Conservation (phyloP, 306 rosid species). For the Pterocarpus macrocarpus region DNA sequence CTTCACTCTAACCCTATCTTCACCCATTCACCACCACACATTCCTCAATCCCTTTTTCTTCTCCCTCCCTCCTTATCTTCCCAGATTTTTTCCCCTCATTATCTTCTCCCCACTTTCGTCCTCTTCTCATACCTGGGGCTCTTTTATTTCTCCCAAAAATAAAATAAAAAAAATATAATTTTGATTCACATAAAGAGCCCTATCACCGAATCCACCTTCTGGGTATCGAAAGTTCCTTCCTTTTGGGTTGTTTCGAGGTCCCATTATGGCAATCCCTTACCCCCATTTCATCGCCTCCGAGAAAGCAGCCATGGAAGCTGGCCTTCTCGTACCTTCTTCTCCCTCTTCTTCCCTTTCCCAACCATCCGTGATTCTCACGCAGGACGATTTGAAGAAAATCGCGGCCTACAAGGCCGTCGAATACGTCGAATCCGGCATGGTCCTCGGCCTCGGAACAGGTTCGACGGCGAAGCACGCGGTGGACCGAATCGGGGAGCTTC, state of each 20-base stretch:
- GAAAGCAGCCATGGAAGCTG: conserved; percentile 71
- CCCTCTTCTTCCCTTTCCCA: conserved; percentile 41
- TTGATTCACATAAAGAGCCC: not conserved
- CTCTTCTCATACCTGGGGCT: no score
- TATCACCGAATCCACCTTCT: not conserved
- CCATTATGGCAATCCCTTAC: conserved; percentile 63
- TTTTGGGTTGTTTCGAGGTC: not conserved
- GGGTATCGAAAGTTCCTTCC: not conserved
- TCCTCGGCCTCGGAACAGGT: conserved; percentile 90
- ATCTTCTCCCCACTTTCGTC: not conserved
- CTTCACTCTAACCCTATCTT: not conserved
- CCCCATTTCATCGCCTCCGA: conserved; percentile 64
- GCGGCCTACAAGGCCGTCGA: conserved; percentile 95
- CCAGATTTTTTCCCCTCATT: not conserved
- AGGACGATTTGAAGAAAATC: conserved; percentile 85
- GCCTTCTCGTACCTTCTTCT: conserved; percentile 59
- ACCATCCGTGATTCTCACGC: conserved; percentile 65
- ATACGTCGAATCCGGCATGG: conserved; percentile 87
- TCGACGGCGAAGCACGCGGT: conserved; percentile 91
- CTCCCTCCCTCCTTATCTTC: not conserved
- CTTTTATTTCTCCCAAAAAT: not conserved
- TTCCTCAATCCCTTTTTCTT: not conserved
- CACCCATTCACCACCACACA: conserved; percentile 1
- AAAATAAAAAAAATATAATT: not conserved
- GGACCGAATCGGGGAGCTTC: conserved; percentile 79